Conservation (phyloP, 2,329 filamentous ascomycete genomes). For the Fusarium sulawesiense region DNA sequence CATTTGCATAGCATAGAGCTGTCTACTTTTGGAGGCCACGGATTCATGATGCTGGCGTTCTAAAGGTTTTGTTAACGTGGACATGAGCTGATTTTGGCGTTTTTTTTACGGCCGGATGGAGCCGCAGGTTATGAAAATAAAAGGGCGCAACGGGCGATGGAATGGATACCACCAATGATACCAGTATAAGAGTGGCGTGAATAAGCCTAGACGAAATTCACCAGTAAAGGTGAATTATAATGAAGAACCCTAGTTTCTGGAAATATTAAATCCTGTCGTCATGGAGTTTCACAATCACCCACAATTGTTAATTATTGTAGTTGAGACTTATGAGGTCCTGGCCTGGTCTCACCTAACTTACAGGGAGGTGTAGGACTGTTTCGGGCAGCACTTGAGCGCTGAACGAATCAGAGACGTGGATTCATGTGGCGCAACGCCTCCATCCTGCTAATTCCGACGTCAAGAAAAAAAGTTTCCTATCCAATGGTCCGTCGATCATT, state of each 20-base stretch:
- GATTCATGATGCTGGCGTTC: slow-evolving; percentile 37
- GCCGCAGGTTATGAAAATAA: slow-evolving; percentile 31
- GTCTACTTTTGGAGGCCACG: slow-evolving; percentile 2
- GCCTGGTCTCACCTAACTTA: neutral
- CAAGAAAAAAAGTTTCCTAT: slow-evolving; percentile 49
- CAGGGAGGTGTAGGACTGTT: slow-evolving; percentile 12
- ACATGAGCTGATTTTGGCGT: slow-evolving; percentile 39
- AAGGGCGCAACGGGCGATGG: slow-evolving; percentile 31
- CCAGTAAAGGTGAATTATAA: neutral
- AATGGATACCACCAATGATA: slow-evolving; percentile 30
- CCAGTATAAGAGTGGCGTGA: slow-evolving; percentile 27
- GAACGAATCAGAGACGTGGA: slow-evolving; percentile 35
- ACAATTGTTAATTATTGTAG: neutral
- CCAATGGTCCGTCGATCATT: slow-evolving; percentile 42
- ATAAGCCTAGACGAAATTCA: neutral
- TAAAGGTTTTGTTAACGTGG: slow-evolving; percentile 25
- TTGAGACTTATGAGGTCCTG: neutral
- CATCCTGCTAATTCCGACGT: slow-evolving; percentile 41
- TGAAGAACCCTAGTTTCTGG: neutral
- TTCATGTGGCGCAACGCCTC: slow-evolving; percentile 39
- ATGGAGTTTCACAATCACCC: neutral
- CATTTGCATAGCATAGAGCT: slow-evolving; percentile 17
- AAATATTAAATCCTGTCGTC: neutral
- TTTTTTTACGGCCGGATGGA: slow-evolving; percentile 21
- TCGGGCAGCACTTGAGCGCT: slow-evolving; percentile 27